phyloP scores from a whole-genome alignment of 371 early-diverging fungal species.

The Thermomucor indicae-seudaticae region DNA sequence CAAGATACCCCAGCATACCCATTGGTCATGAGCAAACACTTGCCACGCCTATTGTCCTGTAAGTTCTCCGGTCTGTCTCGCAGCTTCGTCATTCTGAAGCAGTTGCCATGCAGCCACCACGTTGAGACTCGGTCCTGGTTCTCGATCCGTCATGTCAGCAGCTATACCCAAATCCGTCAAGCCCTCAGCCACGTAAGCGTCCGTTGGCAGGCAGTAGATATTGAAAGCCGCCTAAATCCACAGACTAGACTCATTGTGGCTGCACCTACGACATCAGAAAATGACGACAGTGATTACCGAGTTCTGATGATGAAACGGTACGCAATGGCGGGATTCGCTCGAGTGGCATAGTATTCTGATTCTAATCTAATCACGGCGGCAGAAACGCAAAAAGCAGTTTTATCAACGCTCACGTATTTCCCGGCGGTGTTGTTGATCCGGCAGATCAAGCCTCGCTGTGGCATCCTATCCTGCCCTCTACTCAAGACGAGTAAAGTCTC shows the following conservation, averaged over 20 bases:
- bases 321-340: background rate
- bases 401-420: slow-evolving; percentile 55
- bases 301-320: slow-evolving; percentile 60
- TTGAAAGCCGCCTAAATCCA: too few species aligned
- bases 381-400: slow-evolving; percentile 54
- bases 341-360: background rate
- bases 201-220: too few species aligned
- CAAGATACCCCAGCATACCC: too few species aligned
- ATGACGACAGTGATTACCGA: slow-evolving; percentile 43
- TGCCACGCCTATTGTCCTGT: too few species aligned
- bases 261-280: slow-evolving; percentile 33
- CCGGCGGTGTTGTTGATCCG: slow-evolving; percentile 61
- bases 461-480: slow-evolving; percentile 13
- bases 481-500: slow-evolving; percentile 1
- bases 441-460: slow-evolving; percentile 45
- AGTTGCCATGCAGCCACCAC: too few species aligned
- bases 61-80: too few species aligned
- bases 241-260: slow-evolving; percentile 47
- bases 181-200: too few species aligned
- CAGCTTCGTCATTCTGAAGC: too few species aligned
- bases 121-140: too few species aligned
- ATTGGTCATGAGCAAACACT: too few species aligned
- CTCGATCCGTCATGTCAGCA: too few species aligned
- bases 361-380: background rate
- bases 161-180: too few species aligned